A percentile compares a stretch with the other conserved stretches of the same genome.
phyloP scores from a whole-genome alignment of 345 rosid genomes.

The Turnera subulata region DNA sequence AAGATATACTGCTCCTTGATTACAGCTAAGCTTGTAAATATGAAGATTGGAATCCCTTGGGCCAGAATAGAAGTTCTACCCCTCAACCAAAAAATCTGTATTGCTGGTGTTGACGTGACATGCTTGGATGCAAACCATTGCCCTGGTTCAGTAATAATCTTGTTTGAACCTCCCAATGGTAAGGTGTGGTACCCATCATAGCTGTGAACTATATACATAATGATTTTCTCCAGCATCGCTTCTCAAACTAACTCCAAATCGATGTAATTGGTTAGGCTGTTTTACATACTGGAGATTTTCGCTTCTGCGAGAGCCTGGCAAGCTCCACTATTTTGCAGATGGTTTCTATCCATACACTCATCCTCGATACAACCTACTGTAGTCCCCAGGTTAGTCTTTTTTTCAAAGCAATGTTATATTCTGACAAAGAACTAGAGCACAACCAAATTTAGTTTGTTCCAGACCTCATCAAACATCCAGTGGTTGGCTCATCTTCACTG shows the following conservation, averaged over 20 bases:
- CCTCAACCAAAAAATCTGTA: constrained; percentile 58
- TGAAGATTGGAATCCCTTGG: constrained; percentile 91
- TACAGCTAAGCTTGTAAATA: constrained; percentile 79
- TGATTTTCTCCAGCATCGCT: constrained; percentile 7
- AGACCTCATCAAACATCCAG: background rate
- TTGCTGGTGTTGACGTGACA: constrained; percentile 63
- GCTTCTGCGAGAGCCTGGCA: constrained; percentile 60
- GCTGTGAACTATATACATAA: constrained; percentile 7
- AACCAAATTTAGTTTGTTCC: background rate
- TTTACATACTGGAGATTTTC: constrained; percentile 94
- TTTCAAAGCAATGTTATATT: background rate
- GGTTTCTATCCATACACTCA: constrained; percentile 59
- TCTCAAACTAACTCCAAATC: constrained; percentile 7
- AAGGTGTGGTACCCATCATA: constrained; percentile 52
- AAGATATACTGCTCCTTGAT: constrained; percentile 83
- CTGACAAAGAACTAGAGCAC: background rate
- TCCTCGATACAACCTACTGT: constrained; percentile 98
- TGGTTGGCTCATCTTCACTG: background rate
- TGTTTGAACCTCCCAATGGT: constrained; percentile 83
- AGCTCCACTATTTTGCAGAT: constrained; percentile 33
- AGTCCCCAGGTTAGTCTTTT: constrained; percentile 63
- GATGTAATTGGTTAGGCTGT: constrained; percentile 41
- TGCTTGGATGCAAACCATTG: constrained; percentile 96
- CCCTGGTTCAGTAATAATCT: constrained; percentile 83
- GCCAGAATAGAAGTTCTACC: constrained; percentile 64